phyloP scores from a whole-genome alignment of 2,329 filamentous ascomycete species.

The Tolypocladium tundrense region DNA sequence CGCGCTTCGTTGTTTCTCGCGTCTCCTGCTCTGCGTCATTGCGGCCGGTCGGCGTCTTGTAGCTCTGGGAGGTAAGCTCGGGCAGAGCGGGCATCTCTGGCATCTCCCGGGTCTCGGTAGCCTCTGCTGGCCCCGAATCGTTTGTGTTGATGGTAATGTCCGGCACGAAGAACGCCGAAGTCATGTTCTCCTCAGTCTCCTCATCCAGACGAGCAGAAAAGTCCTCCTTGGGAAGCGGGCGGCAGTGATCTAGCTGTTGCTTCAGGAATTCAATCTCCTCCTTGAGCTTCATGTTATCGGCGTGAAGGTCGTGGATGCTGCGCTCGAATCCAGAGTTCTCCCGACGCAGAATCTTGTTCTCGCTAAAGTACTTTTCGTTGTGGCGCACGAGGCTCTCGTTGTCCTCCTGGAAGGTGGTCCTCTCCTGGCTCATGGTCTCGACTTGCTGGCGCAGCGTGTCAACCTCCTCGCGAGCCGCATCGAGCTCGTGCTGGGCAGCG shows the following conservation, averaged over 20 bases:
- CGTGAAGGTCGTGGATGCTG: conserved; percentile 32
- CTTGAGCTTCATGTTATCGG: conserved; percentile 35
- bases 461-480: conserved; percentile 28
- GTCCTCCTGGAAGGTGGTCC: conserved; percentile 35
- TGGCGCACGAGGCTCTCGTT: conserved; percentile 42
- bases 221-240: conserved; percentile 26
- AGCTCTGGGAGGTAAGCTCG: conserved; percentile 22
- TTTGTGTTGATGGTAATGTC: conserved; percentile 44
- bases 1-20: conserved; percentile 16
- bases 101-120: conserved; percentile 20
- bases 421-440: conserved; percentile 30
- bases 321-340: conserved; percentile 39
- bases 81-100: conserved; percentile 16
- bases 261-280: conserved; percentile 36
- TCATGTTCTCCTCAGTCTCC: conserved; percentile 42
- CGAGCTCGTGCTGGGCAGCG: conserved; percentile 29
- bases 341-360: conserved; percentile 37
- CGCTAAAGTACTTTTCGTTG: conserved; percentile 44
- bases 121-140: conserved; percentile 18
- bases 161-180: conserved; percentile 47
- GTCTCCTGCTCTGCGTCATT: conserved; percentile 19
- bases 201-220: conserved; percentile 23
- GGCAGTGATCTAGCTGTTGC: conserved; percentile 32
- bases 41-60: conserved; percentile 14
- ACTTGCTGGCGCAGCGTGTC: conserved; percentile 28